phyloP scores from a whole-genome alignment of 495 filamentous ascomycete genomes.

The Podospora pseudocomata region DNA sequence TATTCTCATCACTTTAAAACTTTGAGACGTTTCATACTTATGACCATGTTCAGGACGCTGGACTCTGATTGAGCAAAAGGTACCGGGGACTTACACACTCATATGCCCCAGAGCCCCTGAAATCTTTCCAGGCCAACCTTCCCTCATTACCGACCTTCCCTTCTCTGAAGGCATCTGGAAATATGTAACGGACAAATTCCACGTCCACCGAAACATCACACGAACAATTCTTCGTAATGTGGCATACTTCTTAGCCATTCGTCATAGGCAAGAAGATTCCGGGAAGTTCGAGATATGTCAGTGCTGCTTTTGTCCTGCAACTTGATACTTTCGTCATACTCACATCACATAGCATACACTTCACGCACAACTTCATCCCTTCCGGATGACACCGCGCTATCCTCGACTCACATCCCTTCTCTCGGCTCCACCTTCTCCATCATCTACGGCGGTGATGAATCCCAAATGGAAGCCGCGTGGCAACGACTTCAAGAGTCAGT shows the following conservation, averaged over 20 bases:
- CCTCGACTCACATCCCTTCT: constrained; percentile 5
- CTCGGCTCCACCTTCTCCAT: constrained; percentile 3
- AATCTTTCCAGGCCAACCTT: constrained; percentile 12
- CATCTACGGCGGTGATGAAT: constrained; percentile 8
- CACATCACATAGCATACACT: constrained; percentile 10
- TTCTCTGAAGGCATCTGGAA: constrained; percentile 6
- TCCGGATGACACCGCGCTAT: constrained; percentile 14
- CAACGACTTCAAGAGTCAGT: too few relatives aligned
- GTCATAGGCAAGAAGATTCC: not conserved
- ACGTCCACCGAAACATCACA: constrained; percentile 13
- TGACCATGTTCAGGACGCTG: too few relatives aligned
- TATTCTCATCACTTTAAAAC: too few relatives aligned
- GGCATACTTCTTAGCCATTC: constrained; percentile 10
- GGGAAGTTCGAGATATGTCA: not conserved
- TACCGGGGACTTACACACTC: not conserved
- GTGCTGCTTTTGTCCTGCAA: not conserved
- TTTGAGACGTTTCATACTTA: too few relatives aligned
- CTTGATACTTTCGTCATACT: not conserved
- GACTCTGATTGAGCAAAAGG: not conserved
- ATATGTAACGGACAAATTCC: constrained; percentile 1
- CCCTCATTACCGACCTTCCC: constrained; percentile 10
- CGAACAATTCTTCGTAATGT: constrained; percentile 14
- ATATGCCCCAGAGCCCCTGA: constrained; percentile 13
- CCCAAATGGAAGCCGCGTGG: not conserved
- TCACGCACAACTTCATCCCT: constrained; percentile 3